Evolutionary conservation across 2,329 filamentous ascomycete species (phyloP).

Genomic region (Penicillium sp.): DNA sequence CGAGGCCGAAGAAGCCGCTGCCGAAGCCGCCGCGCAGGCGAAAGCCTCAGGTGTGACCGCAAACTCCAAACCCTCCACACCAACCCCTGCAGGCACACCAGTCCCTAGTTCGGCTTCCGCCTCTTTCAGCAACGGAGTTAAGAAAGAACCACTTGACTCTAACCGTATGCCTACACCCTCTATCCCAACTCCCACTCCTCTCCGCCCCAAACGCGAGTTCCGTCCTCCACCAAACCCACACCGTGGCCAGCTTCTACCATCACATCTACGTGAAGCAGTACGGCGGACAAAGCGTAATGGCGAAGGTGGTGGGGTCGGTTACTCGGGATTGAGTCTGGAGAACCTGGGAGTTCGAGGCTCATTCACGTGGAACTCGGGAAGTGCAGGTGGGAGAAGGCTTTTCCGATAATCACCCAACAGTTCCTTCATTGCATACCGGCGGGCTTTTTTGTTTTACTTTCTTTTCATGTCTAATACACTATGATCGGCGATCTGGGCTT

Average conservation of each 20-base stretch:
- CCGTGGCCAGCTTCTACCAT: slow-evolving; percentile 47
- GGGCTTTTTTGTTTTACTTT: background rate
- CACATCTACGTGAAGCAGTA: slow-evolving; percentile 51
- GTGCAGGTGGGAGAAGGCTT: slow-evolving; percentile 42
- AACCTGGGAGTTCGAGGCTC: slow-evolving; percentile 45
- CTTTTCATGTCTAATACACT: slow-evolving; percentile 4
- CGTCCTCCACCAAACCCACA: slow-evolving; percentile 46
- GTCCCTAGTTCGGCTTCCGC: slow-evolving; percentile 1
- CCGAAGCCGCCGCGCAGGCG: slow-evolving; percentile 41
- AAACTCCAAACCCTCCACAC: slow-evolving; percentile 14
- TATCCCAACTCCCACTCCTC: slow-evolving; percentile 13
- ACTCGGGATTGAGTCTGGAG: slow-evolving; percentile 47
- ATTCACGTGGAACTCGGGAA: slow-evolving; percentile 44
- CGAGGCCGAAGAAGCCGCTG: slow-evolving; percentile 57
- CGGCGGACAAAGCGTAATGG: slow-evolving; percentile 49
- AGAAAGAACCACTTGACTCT: slow-evolving; percentile 26
- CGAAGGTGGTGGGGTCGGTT: slow-evolving; percentile 49
- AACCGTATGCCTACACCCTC: slow-evolving; percentile 14
- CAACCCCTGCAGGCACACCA: slow-evolving; percentile 16
- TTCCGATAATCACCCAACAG: slow-evolving; percentile 39
- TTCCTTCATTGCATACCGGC: background rate
- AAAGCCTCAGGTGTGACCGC: slow-evolving; percentile 23
- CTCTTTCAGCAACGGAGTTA: slow-evolving; percentile 20
- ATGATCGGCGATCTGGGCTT: background rate
- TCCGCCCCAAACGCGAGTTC: slow-evolving; percentile 31